Evolutionary conservation across 2,329 filamentous ascomycete genomes (phyloP).

Genomic region (Penicillium sp.): DNA sequence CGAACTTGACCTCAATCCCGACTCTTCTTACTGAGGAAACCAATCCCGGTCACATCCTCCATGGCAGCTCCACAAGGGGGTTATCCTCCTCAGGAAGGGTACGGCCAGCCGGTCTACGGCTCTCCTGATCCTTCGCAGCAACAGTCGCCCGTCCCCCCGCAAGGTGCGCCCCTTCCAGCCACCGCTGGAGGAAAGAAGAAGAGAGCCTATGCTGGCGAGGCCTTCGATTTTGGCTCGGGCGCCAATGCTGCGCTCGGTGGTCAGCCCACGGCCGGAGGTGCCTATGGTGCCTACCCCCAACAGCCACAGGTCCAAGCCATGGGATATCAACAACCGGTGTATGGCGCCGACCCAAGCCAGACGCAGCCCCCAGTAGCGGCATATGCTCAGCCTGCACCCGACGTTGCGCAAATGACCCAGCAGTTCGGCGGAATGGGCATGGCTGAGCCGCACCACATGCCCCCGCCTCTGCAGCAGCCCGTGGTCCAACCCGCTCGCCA

Average conservation of each 20-base stretch:
- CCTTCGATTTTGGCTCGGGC: slow-evolving; percentile 85
- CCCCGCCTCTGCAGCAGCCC: slow-evolving; percentile 39
- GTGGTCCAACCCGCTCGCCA: slow-evolving; percentile 49
- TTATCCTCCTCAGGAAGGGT: slow-evolving; percentile 50
- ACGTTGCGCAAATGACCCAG: slow-evolving; percentile 69
- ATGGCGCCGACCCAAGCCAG: slow-evolving; percentile 43
- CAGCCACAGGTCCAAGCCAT: slow-evolving; percentile 50
- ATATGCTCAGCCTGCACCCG: slow-evolving; percentile 57
- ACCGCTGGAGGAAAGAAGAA: slow-evolving; percentile 62
- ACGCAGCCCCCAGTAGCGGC: slow-evolving; percentile 61
- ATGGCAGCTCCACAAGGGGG: slow-evolving; percentile 52
- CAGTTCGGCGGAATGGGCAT: slow-evolving; percentile 77
- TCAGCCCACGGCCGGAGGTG: slow-evolving; percentile 50
- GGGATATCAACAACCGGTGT: slow-evolving; percentile 42
- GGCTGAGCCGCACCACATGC: slow-evolving; percentile 53
- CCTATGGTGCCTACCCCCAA: slow-evolving; percentile 59
- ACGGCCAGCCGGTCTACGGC: slow-evolving; percentile 42
- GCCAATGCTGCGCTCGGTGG: slow-evolving; percentile 65
- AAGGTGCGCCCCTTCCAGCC: slow-evolving; percentile 31
- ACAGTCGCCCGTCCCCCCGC: slow-evolving; percentile 28
- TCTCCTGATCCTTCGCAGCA: slow-evolving; percentile 37
- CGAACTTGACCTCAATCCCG: slow-evolving; percentile 10
- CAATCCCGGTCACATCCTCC: slow-evolving; percentile 10
- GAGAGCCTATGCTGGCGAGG: slow-evolving; percentile 87
- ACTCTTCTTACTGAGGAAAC: slow-evolving; percentile 3